phyloP scores from a whole-genome alignment of 129 eudicot species.

The Flaveria brownii region DNA sequence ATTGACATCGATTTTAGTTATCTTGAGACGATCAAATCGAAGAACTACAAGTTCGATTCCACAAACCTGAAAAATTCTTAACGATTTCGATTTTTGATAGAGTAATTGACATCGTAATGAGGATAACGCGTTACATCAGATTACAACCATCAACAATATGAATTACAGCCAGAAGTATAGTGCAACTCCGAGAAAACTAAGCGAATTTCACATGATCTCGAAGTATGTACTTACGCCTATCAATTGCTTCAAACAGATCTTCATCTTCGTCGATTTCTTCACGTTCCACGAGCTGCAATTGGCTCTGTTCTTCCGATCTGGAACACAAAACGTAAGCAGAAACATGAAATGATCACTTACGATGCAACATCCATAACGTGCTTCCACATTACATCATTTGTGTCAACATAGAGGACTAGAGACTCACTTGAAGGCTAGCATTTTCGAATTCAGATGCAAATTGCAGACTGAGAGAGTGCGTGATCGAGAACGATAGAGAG shows the following conservation, averaged over 20 bases:
- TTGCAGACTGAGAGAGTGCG: conserved; percentile 8
- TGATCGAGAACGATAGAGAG: conserved; percentile 28
- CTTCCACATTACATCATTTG: not conserved
- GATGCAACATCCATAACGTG: conserved; percentile 10
- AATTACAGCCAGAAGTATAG: not conserved
- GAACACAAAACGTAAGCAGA: conserved; percentile 16
- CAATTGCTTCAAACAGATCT: conserved; percentile 84
- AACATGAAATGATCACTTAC: conserved; percentile 14
- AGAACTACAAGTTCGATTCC: conserved; percentile 12
- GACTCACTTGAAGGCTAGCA: conserved; percentile 62
- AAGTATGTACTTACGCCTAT: conserved; percentile 48
- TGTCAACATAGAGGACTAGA: conserved; percentile 10
- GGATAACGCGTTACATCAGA: too few species aligned
- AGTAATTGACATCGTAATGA: not conserved
- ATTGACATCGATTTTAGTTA: conserved; percentile 10
- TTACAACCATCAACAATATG: too few species aligned
- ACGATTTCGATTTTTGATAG: not conserved
- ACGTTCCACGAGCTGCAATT: conserved; percentile 76
- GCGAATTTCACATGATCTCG: not conserved
- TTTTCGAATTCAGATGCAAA: conserved; percentile 32
- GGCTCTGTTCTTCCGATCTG: conserved; percentile 72
- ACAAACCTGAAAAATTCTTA: not conserved
- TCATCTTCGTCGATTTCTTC: conserved; percentile 93
- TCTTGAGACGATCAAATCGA: not conserved
- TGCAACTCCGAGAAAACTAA: not conserved